Evolutionary conservation across 2,329 filamentous ascomycete species (phyloP).

Genomic region (Aspergillus sp.): DNA sequence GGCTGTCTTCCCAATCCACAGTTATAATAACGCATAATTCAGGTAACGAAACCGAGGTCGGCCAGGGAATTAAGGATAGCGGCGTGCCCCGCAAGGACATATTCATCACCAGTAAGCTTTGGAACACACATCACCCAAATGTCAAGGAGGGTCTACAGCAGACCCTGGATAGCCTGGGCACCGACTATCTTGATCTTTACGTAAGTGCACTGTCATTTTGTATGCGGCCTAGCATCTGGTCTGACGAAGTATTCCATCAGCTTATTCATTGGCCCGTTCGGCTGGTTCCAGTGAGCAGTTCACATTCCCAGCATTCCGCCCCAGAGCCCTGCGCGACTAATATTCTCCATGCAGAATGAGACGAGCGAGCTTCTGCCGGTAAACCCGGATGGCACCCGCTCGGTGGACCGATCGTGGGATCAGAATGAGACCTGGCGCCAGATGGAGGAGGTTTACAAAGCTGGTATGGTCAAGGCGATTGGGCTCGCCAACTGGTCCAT

Average conservation of each 20-base stretch:
- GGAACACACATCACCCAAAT: slow-evolving; percentile 70
- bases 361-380: slow-evolving; percentile 7
- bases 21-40: background rate
- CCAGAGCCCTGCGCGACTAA: background rate
- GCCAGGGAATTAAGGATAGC: background rate
- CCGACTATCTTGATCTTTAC: slow-evolving; percentile 49
- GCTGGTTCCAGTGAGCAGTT: slow-evolving; percentile 1
- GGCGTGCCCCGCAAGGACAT: slow-evolving; percentile 5
- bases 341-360: background rate
- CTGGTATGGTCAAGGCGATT: slow-evolving; percentile 26
- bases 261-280: slow-evolving; percentile 50
- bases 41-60: slow-evolving; percentile 5
- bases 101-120: slow-evolving; percentile 29
- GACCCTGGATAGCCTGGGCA: slow-evolving; percentile 42
- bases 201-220: background rate
- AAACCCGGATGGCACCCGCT: slow-evolving; percentile 2
- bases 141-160: slow-evolving; percentile 54
- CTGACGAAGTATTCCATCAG: background rate
- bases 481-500: slow-evolving; percentile 28
- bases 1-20: background rate
- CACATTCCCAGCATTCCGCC: background rate
- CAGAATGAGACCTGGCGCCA: slow-evolving; percentile 23
- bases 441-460: slow-evolving; percentile 25
- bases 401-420: slow-evolving; percentile 17
- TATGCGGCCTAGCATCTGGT: background rate